Conservation (phyloP, 495 filamentous ascomycete genomes). For the Hypoxylon fragiforme region DNA sequence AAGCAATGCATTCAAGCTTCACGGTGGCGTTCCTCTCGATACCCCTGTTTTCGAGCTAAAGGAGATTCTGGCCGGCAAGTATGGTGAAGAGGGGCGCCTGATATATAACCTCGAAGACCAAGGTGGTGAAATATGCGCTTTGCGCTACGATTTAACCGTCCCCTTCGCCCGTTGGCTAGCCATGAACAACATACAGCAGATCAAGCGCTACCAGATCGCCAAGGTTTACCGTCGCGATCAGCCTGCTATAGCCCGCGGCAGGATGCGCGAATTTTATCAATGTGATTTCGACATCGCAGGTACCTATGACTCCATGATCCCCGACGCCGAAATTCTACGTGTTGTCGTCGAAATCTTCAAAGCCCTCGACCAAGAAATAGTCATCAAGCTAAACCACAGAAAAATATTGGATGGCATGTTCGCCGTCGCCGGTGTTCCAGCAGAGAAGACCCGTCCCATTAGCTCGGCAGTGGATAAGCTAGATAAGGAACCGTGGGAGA, state of each 20-base stretch:
- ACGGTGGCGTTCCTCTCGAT: conserved; percentile 48
- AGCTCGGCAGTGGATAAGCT: conserved; percentile 80
- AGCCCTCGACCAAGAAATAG: conserved; percentile 60
- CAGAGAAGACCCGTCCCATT: conserved; percentile 72
- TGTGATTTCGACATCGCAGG: conserved; percentile 86
- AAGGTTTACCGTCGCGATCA: conserved; percentile 69
- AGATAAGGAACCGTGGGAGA: conserved; percentile 77
- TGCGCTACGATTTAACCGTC: conserved; percentile 82
- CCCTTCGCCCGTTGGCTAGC: conserved; percentile 92
- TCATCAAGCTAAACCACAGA: conserved; percentile 80
- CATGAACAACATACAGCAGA: conserved; percentile 77
- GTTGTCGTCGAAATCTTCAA: conserved; percentile 76
- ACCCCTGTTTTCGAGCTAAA: conserved; percentile 56
- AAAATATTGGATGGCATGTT: conserved; percentile 81
- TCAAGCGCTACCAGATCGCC: conserved; percentile 90
- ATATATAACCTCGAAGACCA: conserved; percentile 91
- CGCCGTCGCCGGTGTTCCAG: conserved; percentile 72
- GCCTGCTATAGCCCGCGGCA: conserved; percentile 72
- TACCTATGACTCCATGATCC: conserved; percentile 73
- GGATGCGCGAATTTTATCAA: conserved; percentile 85
- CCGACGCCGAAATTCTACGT: conserved; percentile 76
- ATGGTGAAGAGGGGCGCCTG: conserved; percentile 79
- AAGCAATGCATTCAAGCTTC: conserved; percentile 42
- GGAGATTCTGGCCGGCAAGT: conserved; percentile 79
- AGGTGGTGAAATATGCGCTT: conserved; percentile 83